Evolutionary conservation across 2,329 filamentous ascomycete species (phyloP), one percentile per base, ranked within the genome.

Genomic region (Fusarium compactum): DNA sequence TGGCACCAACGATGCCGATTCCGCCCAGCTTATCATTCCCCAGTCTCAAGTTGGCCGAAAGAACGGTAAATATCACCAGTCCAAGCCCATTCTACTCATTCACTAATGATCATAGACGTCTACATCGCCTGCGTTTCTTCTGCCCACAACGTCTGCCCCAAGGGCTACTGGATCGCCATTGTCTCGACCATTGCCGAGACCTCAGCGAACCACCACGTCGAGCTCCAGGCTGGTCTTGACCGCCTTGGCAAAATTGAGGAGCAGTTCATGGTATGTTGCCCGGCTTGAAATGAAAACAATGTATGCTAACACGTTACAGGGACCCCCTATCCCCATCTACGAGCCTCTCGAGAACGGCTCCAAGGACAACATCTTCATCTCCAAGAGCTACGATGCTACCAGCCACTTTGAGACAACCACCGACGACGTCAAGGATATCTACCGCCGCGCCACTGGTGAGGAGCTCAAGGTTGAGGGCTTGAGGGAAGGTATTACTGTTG

Each of bases 111-210:
- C 8, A 16, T 70, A 96, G 94, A 98, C 79, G 95, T 99, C 78
- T 99, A 99, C 87, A 91, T 99, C 78, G 95, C 96, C 61, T 92
- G 96, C 80, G 94, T 99, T 64, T 98, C 95, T 2, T 94, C 93
- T 41, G 93, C 95, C 40, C 97, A 99, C 86, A 98, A 97, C 77
- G 97, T 99, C 76, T 98, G 95, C 85, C 96, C 97, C 77, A 97
- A 97, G 88, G 95, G 95, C 67, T 98, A 98, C 89, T 99, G 97
- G 86, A 94, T 99, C 76, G 96, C 96, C 76, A 99, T 98, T 67
- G 95, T 99, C 72, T 97, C 94, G 50, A 99, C 96, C 65, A 98
- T 99, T 78, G 94, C 96, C 70, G 97, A 99, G 86, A 91, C 90
- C 46, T 85, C 90, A 67, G 91, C 93, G 71, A 98, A 99, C 87